phyloP scores from a whole-genome alignment of 768 basidiomycete genomes.

The Grammothele lineata region DNA sequence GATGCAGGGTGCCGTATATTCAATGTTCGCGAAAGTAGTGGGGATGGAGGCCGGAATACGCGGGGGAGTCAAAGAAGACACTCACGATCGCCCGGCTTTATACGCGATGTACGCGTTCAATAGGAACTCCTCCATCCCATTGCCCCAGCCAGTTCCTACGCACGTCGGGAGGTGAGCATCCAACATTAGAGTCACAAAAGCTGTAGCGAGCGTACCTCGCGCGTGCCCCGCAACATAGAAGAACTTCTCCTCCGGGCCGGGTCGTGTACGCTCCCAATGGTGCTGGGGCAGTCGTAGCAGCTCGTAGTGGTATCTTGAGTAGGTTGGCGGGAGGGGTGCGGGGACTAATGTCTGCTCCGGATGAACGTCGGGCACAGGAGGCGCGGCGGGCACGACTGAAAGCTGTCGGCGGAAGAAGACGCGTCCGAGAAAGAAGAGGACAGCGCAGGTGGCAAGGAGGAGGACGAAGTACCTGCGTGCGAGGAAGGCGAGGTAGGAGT shows the following conservation, averaged over 20 bases:
- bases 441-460: no score
- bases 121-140: slow-evolving; percentile 53
- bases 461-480: no score
- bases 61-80: slow-evolving; percentile 2
- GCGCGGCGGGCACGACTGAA: no score
- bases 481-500: no score
- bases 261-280: neutral
- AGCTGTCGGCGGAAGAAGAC: no score
- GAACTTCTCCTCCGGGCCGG: neutral
- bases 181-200: no score
- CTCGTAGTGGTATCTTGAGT: neutral
- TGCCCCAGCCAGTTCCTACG: slow-evolving; percentile 54
- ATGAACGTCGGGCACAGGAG: no score
- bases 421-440: no score
- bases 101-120: slow-evolving; percentile 47
- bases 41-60: no score
- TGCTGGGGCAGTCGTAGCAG: slow-evolving; percentile 1
- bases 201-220: neutral
- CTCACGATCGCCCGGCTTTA: slow-evolving; percentile 44
- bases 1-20: no score
- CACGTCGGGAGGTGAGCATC: neutral
- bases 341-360: no score
- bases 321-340: neutral
- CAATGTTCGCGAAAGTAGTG: no score
- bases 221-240: slow-evolving; percentile 3